These are phyloP conservation scores for Didymella glomerata DNA, from an alignment of 2,329 filamentous ascomycete genomes.

Conservation along the genomic window DNA sequence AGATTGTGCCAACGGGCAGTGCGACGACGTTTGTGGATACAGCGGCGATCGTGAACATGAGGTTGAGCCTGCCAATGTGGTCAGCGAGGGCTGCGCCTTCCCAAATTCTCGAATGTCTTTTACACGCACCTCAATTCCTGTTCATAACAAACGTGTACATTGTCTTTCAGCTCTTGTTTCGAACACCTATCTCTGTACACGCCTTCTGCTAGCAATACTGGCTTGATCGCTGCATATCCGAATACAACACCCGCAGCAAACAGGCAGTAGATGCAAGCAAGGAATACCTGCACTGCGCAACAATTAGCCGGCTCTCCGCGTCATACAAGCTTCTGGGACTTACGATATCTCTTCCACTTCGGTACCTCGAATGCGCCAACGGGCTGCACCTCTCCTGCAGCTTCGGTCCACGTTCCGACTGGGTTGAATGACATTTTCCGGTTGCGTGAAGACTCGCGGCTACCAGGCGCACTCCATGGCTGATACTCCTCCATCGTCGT, in stretches of 20 bases:
- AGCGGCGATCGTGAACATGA: constrained; percentile 92
- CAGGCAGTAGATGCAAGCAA: constrained; percentile 76
- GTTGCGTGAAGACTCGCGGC: constrained; percentile 49
- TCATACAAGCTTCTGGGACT: constrained; percentile 31
- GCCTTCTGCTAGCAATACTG: constrained; percentile 48
- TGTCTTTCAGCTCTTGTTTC: constrained; percentile 45
- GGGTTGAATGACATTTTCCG: constrained; percentile 61
- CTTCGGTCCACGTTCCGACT: constrained; percentile 56
- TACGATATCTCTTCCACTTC: constrained; percentile 62
- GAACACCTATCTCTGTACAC: constrained; percentile 51
- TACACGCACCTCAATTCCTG: constrained; percentile 48
- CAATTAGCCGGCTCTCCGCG: constrained; percentile 26
- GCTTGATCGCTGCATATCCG: constrained; percentile 54
- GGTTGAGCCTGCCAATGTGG: constrained; percentile 70
- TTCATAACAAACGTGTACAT: constrained; percentile 49
- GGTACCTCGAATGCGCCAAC: constrained; percentile 64
- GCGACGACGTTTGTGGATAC: constrained; percentile 89
- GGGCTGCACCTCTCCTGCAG: constrained; percentile 51
- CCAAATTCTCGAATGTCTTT: constrained; percentile 67
- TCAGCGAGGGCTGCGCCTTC: constrained; percentile 16
- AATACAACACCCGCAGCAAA: constrained; percentile 70
- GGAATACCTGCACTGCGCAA: constrained; percentile 69
- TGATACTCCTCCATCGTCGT: constrained; percentile 54
- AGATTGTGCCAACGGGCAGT: constrained; percentile 82
- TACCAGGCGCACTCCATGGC: constrained; percentile 50